Evolutionary conservation across 768 basidiomycete species (phyloP).

Genomic region (Trametes gibbosa): DNA sequence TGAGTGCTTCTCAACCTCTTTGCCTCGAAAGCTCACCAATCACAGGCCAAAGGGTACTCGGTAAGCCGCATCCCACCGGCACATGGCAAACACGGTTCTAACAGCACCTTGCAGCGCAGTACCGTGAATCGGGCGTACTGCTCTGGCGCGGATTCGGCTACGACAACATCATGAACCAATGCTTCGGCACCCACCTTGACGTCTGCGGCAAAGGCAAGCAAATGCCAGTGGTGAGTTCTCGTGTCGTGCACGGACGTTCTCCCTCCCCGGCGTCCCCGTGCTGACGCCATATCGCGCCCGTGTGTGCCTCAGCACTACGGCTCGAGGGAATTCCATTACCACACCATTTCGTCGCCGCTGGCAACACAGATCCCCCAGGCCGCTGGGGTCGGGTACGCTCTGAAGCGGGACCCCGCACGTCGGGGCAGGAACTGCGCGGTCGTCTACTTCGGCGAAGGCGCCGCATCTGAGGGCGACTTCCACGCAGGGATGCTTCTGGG

Average conservation of each 20-base stretch:
- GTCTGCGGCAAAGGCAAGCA: conserved; percentile 80
- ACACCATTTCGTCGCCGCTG: conserved; percentile 90
- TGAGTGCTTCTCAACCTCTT: conserved; percentile 36
- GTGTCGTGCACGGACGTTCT: background rate
- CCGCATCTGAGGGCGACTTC: conserved; percentile 93
- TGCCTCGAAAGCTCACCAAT: conserved; percentile 6
- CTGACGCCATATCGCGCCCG: background rate
- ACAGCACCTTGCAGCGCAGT: conserved; percentile 60
- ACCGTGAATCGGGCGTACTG: conserved; percentile 89
- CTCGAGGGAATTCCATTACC: conserved; percentile 80
- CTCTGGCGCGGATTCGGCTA: conserved; percentile 83
- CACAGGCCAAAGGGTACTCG: conserved; percentile 58
- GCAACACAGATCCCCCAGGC: conserved; percentile 96
- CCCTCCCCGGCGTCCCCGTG: background rate
- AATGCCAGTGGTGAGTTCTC: conserved; percentile 79
- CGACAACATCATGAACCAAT: conserved; percentile 85
- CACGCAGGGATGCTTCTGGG: conserved; percentile 81
- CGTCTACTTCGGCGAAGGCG: conserved; percentile 92
- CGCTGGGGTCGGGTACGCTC: conserved; percentile 87
- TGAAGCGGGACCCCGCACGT: conserved; percentile 72
- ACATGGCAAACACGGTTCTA: background rate
- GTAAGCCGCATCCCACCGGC: conserved; percentile 34
- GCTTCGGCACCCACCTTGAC: conserved; percentile 86
- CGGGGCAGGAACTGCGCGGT: conserved; percentile 74
- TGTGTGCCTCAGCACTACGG: conserved; percentile 72